Conservation (phyloP, 2,329 filamentous ascomycete species). For the Rugonectria rugulosa region DNA sequence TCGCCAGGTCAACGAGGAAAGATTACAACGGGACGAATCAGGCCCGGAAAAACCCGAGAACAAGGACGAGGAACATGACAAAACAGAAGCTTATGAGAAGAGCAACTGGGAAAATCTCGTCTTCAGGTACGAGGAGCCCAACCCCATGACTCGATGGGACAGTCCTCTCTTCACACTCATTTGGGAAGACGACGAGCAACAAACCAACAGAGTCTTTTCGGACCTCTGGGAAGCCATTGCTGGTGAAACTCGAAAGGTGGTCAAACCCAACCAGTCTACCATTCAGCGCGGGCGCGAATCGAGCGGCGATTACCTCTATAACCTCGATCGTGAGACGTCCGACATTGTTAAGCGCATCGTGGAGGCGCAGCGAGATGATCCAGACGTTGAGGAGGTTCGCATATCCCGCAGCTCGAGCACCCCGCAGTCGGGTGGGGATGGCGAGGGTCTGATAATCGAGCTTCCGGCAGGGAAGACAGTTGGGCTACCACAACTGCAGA, state of each 20-base stretch:
- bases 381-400: constrained; percentile 62
- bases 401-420: constrained; percentile 50
- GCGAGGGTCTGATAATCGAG: constrained; percentile 65
- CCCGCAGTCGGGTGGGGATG: constrained; percentile 47
- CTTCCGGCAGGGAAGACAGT: constrained; percentile 69
- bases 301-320: constrained; percentile 78
- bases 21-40: constrained; percentile 49
- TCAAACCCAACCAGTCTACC: constrained; percentile 79
- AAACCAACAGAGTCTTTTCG: constrained; percentile 63
- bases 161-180: constrained; percentile 81
- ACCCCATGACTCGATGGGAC: constrained; percentile 86
- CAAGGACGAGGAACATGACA: constrained; percentile 5
- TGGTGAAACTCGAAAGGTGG: constrained; percentile 66
- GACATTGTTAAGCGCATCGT: constrained; percentile 75
- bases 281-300: constrained; percentile 69
- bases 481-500: constrained; percentile 78
- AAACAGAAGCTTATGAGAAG: constrained; percentile 57
- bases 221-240: constrained; percentile 79
- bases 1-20: constrained; percentile 64
- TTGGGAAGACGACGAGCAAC: constrained; percentile 75
- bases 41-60: constrained; percentile 2
- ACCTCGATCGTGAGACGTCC: constrained; percentile 80
- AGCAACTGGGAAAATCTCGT: constrained; percentile 80
- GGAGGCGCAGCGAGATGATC: constrained; percentile 74
- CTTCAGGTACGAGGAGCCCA: constrained; percentile 86